phyloP scores from a whole-genome alignment of 176 grass and related monocot genomes.

The Musa itinerans region DNA sequence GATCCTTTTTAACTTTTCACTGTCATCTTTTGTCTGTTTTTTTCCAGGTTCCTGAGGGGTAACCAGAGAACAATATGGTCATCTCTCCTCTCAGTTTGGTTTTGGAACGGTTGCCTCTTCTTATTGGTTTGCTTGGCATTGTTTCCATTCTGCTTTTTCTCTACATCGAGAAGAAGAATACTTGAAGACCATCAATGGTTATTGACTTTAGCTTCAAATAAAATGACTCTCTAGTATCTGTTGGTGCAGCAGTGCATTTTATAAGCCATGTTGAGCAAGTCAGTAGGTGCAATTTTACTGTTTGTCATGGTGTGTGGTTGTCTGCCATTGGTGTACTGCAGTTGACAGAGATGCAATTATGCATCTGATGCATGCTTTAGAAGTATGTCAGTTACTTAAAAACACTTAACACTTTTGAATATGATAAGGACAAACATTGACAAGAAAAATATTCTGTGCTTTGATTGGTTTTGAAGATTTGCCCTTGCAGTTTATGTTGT shows the following conservation, averaged over 20 bases:
- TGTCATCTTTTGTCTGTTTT: conserved; percentile 40
- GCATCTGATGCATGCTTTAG: background rate
- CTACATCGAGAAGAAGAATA: conserved; percentile 46
- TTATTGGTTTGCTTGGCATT: conserved; percentile 20
- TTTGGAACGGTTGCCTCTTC: conserved; percentile 46
- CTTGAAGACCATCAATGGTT: conserved; percentile 18
- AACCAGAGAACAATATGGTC: conserved; percentile 54
- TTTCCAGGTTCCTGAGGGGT: conserved; percentile 77
- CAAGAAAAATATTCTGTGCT: background rate
- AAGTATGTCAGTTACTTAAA: background rate
- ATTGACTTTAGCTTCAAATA: conserved; percentile 36
- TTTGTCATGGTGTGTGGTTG: background rate
- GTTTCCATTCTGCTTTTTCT: conserved; percentile 48
- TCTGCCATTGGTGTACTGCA: conserved; percentile 21
- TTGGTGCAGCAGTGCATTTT: conserved; percentile 28
- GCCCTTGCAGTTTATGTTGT: background rate
- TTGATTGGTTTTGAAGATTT: background rate
- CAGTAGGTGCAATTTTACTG: conserved; percentile 11
- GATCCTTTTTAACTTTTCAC: conserved; percentile 25
- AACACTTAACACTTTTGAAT: background rate
- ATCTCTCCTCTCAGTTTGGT: conserved; percentile 67
- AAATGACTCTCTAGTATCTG: conserved; percentile 30
- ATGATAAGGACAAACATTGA: background rate
- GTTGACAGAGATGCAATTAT: conserved; percentile 7
- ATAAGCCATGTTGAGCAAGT: conserved; percentile 17